Evolutionary conservation across 345 rosid species (phyloP).

Genomic region (Rhodamnia rubescens): DNA sequence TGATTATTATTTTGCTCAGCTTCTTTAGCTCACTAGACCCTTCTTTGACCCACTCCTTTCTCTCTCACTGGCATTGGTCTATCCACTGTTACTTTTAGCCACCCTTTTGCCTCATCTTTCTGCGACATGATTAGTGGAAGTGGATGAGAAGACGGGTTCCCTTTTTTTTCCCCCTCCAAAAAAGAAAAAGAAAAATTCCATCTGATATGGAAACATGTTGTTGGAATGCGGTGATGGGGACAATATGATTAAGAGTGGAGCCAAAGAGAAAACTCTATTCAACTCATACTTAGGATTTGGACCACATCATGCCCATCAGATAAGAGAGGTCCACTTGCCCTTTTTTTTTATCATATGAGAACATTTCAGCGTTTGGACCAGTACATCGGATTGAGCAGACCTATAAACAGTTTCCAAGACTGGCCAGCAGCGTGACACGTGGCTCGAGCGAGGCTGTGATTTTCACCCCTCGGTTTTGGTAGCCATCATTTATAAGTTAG

Average conservation of each 20-base stretch:
- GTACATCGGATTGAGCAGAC: not conserved
- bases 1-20: not conserved
- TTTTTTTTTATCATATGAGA: not conserved
- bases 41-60: no score
- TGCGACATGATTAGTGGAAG: constrained; percentile 14
- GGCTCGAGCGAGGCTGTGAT: not conserved
- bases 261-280: not conserved
- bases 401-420: not conserved
- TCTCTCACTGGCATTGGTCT: not conserved
- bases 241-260: constrained; percentile 27
- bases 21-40: not conserved
- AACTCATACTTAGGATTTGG: constrained; percentile 9
- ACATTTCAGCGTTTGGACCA: constrained; percentile 9
- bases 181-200: not conserved
- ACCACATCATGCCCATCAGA: constrained; percentile 16
- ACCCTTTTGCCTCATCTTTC: constrained; percentile 17
- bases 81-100: not conserved
- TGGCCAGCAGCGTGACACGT: not conserved
- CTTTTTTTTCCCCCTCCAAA: not conserved
- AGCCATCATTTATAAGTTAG: not conserved
- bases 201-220: constrained; percentile 5
- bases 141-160: constrained; percentile 14
- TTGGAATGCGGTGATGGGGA: constrained; percentile 33
- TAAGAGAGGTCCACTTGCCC: not conserved
- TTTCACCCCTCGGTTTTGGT: not conserved